A percentile compares a stretch with the other conserved stretches of the same genome.
phyloP scores from a whole-genome alignment of 1,284 basidiomycete species.

The Ustilago xerochloae region DNA sequence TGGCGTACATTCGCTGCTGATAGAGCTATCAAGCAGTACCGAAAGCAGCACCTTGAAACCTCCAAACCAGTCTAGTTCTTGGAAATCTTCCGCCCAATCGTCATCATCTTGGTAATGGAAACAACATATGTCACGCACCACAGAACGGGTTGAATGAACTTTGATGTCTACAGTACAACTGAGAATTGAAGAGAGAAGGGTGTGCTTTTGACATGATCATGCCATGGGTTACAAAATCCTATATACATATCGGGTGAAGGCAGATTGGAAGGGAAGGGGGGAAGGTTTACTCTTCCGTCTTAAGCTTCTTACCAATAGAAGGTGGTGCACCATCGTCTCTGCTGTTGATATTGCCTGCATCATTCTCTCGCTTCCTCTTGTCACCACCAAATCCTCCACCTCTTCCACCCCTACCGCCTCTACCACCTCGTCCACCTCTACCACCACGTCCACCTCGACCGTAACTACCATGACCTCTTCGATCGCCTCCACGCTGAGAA shows the following conservation, averaged over 20 bases:
- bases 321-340: constrained; percentile 37
- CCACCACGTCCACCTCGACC: constrained; percentile 66
- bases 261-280: background rate
- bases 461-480: constrained; percentile 55
- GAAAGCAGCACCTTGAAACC: constrained; percentile 27
- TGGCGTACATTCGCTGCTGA: constrained; percentile 62
- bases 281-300: constrained; percentile 30
- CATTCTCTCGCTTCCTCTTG: constrained; percentile 55
- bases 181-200: background rate
- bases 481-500: constrained; percentile 73
- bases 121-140: no score
- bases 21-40: constrained; percentile 33
- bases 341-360: constrained; percentile 10
- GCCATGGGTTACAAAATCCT: background rate
- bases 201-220: background rate
- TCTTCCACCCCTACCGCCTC: constrained; percentile 42
- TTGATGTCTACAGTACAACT: background rate
- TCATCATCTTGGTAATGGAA: no score
- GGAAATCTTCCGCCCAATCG: no score
- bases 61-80: constrained; percentile 1
- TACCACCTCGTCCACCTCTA: constrained; percentile 64
- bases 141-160: no score
- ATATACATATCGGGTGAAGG: background rate
- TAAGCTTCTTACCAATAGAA: constrained; percentile 45
- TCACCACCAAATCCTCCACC: constrained; percentile 17